Evolutionary conservation across 108 stramenopile genomes (phyloP).

Genomic region (Nitzschia palea): DNA sequence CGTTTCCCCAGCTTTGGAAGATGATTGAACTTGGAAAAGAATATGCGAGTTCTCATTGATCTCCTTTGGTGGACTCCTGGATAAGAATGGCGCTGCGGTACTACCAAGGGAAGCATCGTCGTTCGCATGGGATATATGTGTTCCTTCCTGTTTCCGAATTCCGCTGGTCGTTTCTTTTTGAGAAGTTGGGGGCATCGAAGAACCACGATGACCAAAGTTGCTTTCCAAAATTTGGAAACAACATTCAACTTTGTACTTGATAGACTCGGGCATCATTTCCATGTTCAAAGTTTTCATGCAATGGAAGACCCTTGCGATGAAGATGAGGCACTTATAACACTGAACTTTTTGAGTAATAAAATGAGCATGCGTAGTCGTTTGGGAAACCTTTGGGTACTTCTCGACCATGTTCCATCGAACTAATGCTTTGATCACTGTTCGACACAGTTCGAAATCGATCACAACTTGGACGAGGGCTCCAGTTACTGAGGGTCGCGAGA

Average conservation of each 20-base stretch:
- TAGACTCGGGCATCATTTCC: background rate
- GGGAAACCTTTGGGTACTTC: slow-evolving; percentile 9
- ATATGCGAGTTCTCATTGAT: background rate
- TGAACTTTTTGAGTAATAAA: background rate
- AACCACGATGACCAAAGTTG: slow-evolving; percentile 1
- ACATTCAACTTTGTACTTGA: slow-evolving; percentile 3
- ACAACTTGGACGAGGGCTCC: slow-evolving; percentile 6
- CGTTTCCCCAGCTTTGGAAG: too few species aligned
- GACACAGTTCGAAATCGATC: slow-evolving; percentile 16
- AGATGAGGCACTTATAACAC: slow-evolving; percentile 25
- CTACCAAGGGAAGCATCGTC: too few species aligned
- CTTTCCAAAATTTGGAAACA: slow-evolving; percentile 16
- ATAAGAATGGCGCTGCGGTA: too few species aligned
- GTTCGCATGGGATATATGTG: too few species aligned
- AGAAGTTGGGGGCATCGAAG: too few species aligned
- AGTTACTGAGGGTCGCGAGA: background rate
- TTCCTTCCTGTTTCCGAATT: too few species aligned
- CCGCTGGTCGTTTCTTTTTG: too few species aligned
- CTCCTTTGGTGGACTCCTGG: background rate
- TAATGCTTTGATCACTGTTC: slow-evolving; percentile 5
- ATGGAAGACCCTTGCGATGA: slow-evolving; percentile 15
- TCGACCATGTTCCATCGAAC: slow-evolving; percentile 10
- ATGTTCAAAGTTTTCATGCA: slow-evolving; percentile 4
- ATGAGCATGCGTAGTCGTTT: background rate
- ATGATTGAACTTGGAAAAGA: too few species aligned